A percentile compares a stretch with the other conserved stretches of the same genome.
Evolutionary conservation across 768 basidiomycete genomes (phyloP).

Genomic region (Chalciporus sphaerocephalus): DNA sequence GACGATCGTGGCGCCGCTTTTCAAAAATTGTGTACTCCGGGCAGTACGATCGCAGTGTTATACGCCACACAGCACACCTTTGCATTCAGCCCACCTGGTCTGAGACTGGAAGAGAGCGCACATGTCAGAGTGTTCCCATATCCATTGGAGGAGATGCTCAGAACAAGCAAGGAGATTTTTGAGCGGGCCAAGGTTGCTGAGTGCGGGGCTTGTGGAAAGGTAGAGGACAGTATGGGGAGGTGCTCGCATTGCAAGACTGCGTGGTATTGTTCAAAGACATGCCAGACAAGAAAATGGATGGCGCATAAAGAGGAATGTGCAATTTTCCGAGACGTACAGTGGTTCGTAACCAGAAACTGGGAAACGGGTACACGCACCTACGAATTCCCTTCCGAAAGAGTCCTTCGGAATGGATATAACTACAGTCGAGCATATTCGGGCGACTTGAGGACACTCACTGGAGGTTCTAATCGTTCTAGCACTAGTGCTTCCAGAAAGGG

Average conservation of each 20-base stretch:
- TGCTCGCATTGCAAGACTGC: slow-evolving; percentile 27
- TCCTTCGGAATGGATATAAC: slow-evolving; percentile 11
- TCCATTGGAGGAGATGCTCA: slow-evolving; percentile 24
- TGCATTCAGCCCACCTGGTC: slow-evolving; percentile 28
- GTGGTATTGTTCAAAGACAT: slow-evolving; percentile 30
- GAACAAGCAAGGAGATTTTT: slow-evolving; percentile 19
- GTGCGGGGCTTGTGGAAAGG: slow-evolving; percentile 23
- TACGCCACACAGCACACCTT: slow-evolving; percentile 29
- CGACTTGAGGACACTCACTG: neutral
- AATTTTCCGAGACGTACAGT: slow-evolving; percentile 27
- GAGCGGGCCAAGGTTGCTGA: slow-evolving; percentile 16
- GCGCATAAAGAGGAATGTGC: slow-evolving; percentile 22
- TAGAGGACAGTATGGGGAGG: slow-evolving; percentile 17
- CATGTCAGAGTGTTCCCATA: slow-evolving; percentile 28
- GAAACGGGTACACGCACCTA: slow-evolving; percentile 14
- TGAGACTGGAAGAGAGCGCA: slow-evolving; percentile 24
- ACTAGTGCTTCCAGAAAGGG: neutral
- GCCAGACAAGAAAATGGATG: slow-evolving; percentile 22
- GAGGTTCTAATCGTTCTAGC: neutral
- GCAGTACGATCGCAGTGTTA: slow-evolving; percentile 30
- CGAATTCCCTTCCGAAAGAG: slow-evolving; percentile 18
- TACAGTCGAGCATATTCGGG: slow-evolving; percentile 7
- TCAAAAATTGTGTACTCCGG: slow-evolving; percentile 18
- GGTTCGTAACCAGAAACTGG: slow-evolving; percentile 29
- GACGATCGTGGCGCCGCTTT: slow-evolving; percentile 28